These are phyloP conservation scores for Neofusicoccum sp. DNA, from an alignment of 2,329 filamentous ascomycete genomes.

Conservation along the genomic window DNA sequence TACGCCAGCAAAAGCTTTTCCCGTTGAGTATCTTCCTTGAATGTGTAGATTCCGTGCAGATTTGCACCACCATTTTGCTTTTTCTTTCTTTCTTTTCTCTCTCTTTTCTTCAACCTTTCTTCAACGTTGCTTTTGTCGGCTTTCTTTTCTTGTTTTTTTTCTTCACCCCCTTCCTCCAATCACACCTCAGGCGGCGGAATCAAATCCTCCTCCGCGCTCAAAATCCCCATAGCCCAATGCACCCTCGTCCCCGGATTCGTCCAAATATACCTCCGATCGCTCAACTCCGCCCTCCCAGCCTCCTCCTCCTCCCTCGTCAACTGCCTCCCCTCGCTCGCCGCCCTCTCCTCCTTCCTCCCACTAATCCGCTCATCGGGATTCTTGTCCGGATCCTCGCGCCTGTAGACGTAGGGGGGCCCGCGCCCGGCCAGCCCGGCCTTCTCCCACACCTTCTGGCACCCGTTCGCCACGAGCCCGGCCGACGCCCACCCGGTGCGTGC, in stretches of 20 bases:
- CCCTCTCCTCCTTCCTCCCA: background rate
- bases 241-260: constrained; percentile 14
- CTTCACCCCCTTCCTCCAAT: background rate
- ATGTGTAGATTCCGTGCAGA: too few relatives aligned
- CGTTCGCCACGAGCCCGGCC: constrained; percentile 74
- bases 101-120: too few relatives aligned
- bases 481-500: constrained; percentile 85
- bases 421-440: constrained; percentile 69
- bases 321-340: constrained; percentile 1
- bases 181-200: background rate
- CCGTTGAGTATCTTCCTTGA: too few relatives aligned
- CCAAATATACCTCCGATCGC: constrained; percentile 13
- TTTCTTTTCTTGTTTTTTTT: too few relatives aligned
- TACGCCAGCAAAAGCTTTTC: too few relatives aligned
- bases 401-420: constrained; percentile 66
- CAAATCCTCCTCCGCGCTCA: constrained; percentile 16
- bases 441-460: constrained; percentile 82
- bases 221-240: constrained; percentile 18
- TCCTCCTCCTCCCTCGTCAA: background rate
- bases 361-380: constrained; percentile 8
- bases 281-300: background rate
- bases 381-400: background rate
- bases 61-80: too few relatives aligned
- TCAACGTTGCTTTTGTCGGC: too few relatives aligned
- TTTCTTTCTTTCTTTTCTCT: too few relatives aligned